Percentiles rank a stretch among this genome's conserved stretches.
These are phyloP conservation scores for Fusarium fujikuroi DNA, from an alignment of 2,329 filamentous ascomycete species.

Conservation along the genomic window DNA sequence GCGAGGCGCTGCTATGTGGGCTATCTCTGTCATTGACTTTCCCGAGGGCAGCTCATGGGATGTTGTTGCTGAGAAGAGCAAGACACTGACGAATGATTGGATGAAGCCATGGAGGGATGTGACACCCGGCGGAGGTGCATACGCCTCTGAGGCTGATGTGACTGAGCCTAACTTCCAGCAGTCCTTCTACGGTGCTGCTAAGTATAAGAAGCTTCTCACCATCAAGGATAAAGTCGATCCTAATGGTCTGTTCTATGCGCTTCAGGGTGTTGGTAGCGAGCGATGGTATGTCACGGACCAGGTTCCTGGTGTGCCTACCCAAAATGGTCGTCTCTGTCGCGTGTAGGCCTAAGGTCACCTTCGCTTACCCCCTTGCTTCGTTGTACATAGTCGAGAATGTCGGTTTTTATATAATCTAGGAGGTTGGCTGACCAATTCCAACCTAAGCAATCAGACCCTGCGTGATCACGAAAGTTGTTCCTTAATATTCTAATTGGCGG, in stretches of 20 bases:
- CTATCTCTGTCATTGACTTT: conserved; percentile 51
- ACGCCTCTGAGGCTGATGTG: conserved; percentile 37
- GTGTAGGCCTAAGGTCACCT: not conserved
- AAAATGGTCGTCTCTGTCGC: conserved; percentile 38
- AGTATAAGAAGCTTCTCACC: conserved; percentile 30
- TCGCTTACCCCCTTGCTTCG: not conserved
- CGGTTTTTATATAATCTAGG: not conserved
- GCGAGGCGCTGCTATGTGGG: conserved; percentile 55
- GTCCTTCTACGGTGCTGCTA: conserved; percentile 33
- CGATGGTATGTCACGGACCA: conserved; percentile 36
- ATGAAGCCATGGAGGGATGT: conserved; percentile 45
- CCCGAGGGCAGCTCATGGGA: conserved; percentile 26
- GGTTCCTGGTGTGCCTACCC: conserved; percentile 35
- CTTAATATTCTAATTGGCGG: fast-evolving
- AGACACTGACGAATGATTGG: conserved; percentile 36
- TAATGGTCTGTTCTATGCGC: conserved; percentile 35
- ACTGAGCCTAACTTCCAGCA: conserved; percentile 40
- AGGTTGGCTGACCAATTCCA: not conserved
- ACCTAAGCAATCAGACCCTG: fast-evolving
- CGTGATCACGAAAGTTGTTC: not conserved
- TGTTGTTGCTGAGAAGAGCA: conserved; percentile 22
- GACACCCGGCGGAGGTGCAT: conserved; percentile 29
- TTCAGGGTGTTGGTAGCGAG: conserved; percentile 35
- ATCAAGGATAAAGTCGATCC: conserved; percentile 39
- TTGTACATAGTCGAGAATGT: not conserved